Evolutionary conservation across 1,139 yeast genomes (phyloP), one percentile per base, ranked within the genome.

Genomic region (Taphrina communis): DNA sequence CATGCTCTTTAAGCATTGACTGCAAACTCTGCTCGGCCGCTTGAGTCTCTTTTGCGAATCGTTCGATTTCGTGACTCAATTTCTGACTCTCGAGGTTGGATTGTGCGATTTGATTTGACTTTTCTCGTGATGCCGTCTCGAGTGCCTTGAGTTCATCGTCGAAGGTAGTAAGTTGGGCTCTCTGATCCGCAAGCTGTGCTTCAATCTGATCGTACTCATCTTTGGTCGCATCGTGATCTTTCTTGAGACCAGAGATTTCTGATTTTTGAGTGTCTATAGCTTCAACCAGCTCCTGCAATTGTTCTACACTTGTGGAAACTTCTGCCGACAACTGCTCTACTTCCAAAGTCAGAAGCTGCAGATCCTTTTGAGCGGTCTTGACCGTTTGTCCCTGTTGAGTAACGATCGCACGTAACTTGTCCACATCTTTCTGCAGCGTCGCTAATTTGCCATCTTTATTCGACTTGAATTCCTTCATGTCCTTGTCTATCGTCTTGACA

Each of bases 371-470:
- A 65, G 82, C 81, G 0, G 78, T 76, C 48, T 83, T 84, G 25
- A 86, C 79, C 5, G 76, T 78, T 4, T 75, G 75, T 69, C 85
- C 86, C 67, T 84, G 80, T 1, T 79, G 72, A 1, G 72, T 73
- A 21, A 88, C 78, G 39, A 78, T 75, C 14, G 75, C 72, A 21
- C 82, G 78, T 61, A 88, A 76, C 6, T 72, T 61, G 1, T 76
- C 75, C 12, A 89, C 81, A 72, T 89, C 93, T 36, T 77, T 74
- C 74, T 87, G 70, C 51, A 95, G 80, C 73, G 89, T 85, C 68
- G 86, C 85, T 70, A 95, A 82, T 77, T 94, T 95, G 0, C 88
- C 84, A 0, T 93, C 91, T 74, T 92, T 93, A 77, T 95, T 90
- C 69, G 81, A 82, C 71, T 85, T 86, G 77, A 93, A 93, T 74